Evolutionary conservation across 768 basidiomycete species (phyloP), one percentile per base, ranked within the genome.

Genomic region (Tylopilus rubrobrunneus): DNA sequence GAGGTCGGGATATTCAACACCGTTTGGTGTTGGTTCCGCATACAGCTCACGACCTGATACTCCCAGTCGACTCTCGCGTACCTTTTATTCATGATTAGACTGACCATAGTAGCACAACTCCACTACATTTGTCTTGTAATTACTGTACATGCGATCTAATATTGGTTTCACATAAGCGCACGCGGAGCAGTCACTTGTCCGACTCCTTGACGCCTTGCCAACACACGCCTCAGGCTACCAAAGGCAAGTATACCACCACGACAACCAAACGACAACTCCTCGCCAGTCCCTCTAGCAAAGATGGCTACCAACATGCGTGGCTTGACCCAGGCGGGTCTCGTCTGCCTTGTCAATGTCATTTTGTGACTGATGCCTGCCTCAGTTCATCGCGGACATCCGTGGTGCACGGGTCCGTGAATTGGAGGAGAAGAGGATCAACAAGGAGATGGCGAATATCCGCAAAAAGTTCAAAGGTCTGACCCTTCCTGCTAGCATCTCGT

Each of bases 371-470:
- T 33, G n/a, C 28, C 23, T 19, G 27, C 45, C 25, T 27, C 33
- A 97, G 94, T 97, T 98, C 80, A 99, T 99, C 70, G 95, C 96
- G 69, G 97, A 99, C 73, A 91, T 99, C 65, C 89, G 97, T 52
- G 94, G 97, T 47, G 96, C 96, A 47, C 79, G 96, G 53, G 95
- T 98, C 21, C 84, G 96, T 51, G 97, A 99, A 71, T 75, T 98
- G 49, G 97, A 99, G 68, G 96, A 98, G 79, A 98, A 98, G 74
- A 78, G 97, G 51, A 97, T 99, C 62, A 99, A 99, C 76, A 95
- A 98, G 73, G 97, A 99, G 75, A 98, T 99, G 97, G 97, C 97
- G 1, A 98, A 99, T 64, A 99, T 99, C 58, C 80, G 97, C 56
- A 96, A 97, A 78, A 93, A 96, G 72, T 98, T 99, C 79, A 98